These are phyloP conservation scores for Canavalia gladiata DNA, from an alignment of 306 rosid genomes.

Conservation along the genomic window DNA sequence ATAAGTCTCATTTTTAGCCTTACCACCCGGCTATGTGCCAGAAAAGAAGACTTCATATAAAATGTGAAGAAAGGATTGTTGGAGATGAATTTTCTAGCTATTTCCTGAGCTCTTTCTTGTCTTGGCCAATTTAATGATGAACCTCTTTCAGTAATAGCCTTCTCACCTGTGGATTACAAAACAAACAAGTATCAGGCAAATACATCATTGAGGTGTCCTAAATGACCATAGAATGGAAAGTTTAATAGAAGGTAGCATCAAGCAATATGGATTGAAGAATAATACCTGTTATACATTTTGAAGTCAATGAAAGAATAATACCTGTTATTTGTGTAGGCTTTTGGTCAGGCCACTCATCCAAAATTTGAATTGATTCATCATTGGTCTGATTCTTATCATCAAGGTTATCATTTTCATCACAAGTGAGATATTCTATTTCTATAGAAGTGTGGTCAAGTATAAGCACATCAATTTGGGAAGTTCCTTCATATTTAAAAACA, in stretches of 20 bases:
- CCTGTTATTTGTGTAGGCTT: constrained; percentile 19
- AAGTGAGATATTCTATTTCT: constrained; percentile 5
- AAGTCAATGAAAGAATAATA: background rate
- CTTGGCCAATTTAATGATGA: constrained; percentile 35
- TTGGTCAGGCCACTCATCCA: constrained; percentile 29
- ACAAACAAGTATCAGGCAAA: background rate
- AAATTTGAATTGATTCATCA: constrained; percentile 3
- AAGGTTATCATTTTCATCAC: background rate
- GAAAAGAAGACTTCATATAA: background rate
- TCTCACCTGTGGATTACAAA: background rate
- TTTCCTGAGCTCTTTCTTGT: background rate
- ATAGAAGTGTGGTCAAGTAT: background rate
- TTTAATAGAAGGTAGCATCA: background rate
- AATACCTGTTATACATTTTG: background rate
- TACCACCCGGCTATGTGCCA: background rate
- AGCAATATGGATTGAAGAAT: background rate
- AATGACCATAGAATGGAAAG: background rate
- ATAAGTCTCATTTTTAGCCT: background rate
- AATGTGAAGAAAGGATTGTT: constrained; percentile 29
- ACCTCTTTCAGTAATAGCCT: background rate
- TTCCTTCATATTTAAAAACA: constrained; percentile 12
- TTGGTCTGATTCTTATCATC: background rate
- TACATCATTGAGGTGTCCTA: background rate
- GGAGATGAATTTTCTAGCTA: constrained; percentile 16
- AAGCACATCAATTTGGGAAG: background rate